Evolutionary conservation across 2,329 filamentous ascomycete genomes (phyloP), one percentile per base, ranked within the genome.

Genomic region (Talaromyces sp.): DNA sequence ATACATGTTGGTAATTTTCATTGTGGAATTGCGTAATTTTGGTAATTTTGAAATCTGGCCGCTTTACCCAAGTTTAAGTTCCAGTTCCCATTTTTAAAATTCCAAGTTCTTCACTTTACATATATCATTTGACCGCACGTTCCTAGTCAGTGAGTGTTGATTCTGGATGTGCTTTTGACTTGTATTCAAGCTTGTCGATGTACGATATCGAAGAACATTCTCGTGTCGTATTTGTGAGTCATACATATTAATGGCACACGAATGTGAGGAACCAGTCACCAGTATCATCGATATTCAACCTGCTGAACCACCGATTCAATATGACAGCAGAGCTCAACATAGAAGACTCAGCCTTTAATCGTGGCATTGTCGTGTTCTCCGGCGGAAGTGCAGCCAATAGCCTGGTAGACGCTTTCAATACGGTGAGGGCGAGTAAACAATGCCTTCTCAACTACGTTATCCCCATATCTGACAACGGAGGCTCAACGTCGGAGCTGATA

Each of bases 401-500:
- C 72, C 85, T 97, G 5, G 94, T 97, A 47, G 94, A 97, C 75
- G 91, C 97, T 11, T 97, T 97, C 78, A 89, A 83, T 65, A 80
- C 81, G 19, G 82, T 91, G 39, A 82, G 86, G 13, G 78, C 88
- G 67, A 88, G 84, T 70, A 90, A 90, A 67, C 79, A 84, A 47
- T 90, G 89, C 72, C 81, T 84, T 2, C 79, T 96, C 48, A 92
- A 87, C 78, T 96, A 96, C 76, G 88, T 97, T 66, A 96, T 98
- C 61, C 94, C 94, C 41, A 97, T 97, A 75, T 95, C 91, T 69
- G 94, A 98, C 79, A 98, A 98, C 78, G 94, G 94, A 58, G 94
- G 94, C 45, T 96, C 91, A 71, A 96, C 93, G 2, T 96, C 92
- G 52, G 94, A 98, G 80, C 82, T 97, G 72, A 96, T 97, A 69